Conservation (phyloP, 2,329 filamentous ascomycete genomes). For the Penicillium sp. region DNA sequence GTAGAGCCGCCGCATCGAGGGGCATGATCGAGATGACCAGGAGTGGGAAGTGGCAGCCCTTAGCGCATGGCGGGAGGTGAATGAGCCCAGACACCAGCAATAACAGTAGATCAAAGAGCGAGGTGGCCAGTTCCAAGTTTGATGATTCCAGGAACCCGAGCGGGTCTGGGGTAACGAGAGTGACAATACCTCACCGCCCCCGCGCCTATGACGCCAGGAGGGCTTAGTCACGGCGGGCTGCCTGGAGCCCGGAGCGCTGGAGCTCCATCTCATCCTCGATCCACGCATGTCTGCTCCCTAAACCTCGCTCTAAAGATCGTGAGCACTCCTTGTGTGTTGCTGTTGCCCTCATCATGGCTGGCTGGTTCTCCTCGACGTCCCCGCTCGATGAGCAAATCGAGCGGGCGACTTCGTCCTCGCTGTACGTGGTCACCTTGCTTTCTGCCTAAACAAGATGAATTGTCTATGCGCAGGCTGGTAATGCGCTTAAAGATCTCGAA, state of each 20-base stretch:
- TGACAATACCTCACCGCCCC: constrained; percentile 33
- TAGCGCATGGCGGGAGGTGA: constrained; percentile 26
- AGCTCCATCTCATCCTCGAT: constrained; percentile 19
- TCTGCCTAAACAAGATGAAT: no score
- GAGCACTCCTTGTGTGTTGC: constrained; percentile 9
- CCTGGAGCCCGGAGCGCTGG: no score
- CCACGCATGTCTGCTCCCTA: no score
- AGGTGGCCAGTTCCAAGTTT: no score
- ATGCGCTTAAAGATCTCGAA: no score
- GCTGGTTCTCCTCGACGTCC: constrained; percentile 92
- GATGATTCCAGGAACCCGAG: constrained; percentile 17
- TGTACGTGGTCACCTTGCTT: constrained; percentile 57
- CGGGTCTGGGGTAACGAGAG: constrained; percentile 25
- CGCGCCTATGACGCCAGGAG: constrained; percentile 35
- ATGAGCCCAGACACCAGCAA: constrained; percentile 8
- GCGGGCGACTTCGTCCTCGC: constrained; percentile 86
- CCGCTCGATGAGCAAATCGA: constrained; percentile 97
- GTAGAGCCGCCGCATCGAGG: constrained; percentile 39
- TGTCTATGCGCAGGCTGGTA: no score
- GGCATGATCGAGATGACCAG: constrained; percentile 37
- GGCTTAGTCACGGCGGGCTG: constrained; percentile 25
- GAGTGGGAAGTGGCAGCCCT: constrained; percentile 13
- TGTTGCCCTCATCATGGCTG: constrained; percentile 68
- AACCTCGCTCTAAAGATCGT: constrained; percentile 1
- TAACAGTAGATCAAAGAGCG: constrained; percentile 5